These are phyloP conservation scores for Paracoccidioides lutzii DNA, from an alignment of 2,329 filamentous ascomycete genomes.

Conservation along the genomic window DNA sequence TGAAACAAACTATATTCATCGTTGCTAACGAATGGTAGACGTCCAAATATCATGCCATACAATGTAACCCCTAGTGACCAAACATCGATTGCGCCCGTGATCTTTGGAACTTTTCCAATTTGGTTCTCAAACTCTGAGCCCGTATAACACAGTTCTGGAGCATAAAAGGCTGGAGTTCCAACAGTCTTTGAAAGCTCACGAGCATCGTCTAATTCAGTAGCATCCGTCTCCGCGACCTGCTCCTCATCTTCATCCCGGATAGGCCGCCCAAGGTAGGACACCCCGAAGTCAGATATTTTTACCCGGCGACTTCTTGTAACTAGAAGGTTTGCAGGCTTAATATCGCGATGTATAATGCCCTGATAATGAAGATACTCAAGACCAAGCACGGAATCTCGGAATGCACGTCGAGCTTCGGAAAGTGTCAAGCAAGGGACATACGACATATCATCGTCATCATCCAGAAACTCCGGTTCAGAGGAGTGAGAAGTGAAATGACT, in stretches of 20 bases:
- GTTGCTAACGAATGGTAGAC: conserved; percentile 83
- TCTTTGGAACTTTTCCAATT: conserved; percentile 50
- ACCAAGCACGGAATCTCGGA: conserved; percentile 84
- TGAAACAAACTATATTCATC: conserved; percentile 87
- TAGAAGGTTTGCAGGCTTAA: conserved; percentile 81
- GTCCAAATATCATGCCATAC: conserved; percentile 87
- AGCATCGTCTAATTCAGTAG: conserved; percentile 78
- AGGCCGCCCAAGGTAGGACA: conserved; percentile 88
- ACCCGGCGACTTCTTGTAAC: conserved; percentile 74
- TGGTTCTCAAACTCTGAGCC: conserved; percentile 47
- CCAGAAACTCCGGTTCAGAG: conserved; percentile 32
- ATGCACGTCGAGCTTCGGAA: conserved; percentile 66
- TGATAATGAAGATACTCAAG: conserved; percentile 87
- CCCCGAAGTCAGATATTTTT: conserved; percentile 98
- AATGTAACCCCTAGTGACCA: conserved; percentile 95
- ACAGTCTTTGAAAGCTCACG: conserved; percentile 97
- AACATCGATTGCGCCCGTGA: conserved; percentile 89
- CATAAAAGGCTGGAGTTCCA: conserved; percentile 93
- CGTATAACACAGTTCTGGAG: conserved; percentile 87
- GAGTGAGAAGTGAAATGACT: conserved; percentile 40
- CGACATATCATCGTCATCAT: conserved; percentile 66
- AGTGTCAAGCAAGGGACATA: conserved; percentile 91
- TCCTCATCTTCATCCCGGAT: conserved; percentile 71
- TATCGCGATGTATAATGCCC: conserved; percentile 71
- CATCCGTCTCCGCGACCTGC: conserved; percentile 68